Base-by-base conservation (phyloP, 129 eudicot genomes). In the Pseudognaphalium luteoalbum region DNA sequence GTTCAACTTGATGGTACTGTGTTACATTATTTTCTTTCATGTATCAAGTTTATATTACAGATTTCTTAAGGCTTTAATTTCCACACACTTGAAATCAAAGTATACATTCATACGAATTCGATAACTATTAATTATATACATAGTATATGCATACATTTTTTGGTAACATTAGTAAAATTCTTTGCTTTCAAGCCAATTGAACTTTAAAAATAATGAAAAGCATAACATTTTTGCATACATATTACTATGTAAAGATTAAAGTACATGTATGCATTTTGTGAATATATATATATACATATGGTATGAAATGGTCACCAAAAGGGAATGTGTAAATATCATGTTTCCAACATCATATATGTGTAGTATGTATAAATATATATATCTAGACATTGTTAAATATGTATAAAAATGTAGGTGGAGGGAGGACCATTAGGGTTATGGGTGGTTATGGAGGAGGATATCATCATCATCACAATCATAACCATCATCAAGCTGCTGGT, bases 341-440 rank as follows among this genome's bases (percentile, higher is more conserved):
- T 68, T 41, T 39, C 3, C 28, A 41, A 21, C 33, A 68, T 39
- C 57, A 44, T 76, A 51, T 19, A 51, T 35, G 15, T 66, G 25
- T 63, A 50, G 50, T 14, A 72, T 7, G 11, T 54, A 22, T 52
- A 34, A 3, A 74, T 50, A 47, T 52, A 33, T 6, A 15, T 25
- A 7, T 74, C 74, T 63, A 64, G 3, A 14, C 12, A 25, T 0
- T 25, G 28, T 25, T 25, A 25, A 25, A 25, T 25, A 25, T 25
- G 28, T 25, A 25, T 25, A 64, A 10, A 28, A 42, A 70, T 76
- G 81, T 75, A 82, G 88, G 80, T 47, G 84, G 90, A 62, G 87
- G 94, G 68, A 90, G 95, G 84, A 90, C 67, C 84, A 76, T 86
- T 60, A 88, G 96, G 85, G 89, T 85, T 66, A 82, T 88, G 89